phyloP scores from a whole-genome alignment of 208 protist genomes.

The Leishmania tropica region DNA sequence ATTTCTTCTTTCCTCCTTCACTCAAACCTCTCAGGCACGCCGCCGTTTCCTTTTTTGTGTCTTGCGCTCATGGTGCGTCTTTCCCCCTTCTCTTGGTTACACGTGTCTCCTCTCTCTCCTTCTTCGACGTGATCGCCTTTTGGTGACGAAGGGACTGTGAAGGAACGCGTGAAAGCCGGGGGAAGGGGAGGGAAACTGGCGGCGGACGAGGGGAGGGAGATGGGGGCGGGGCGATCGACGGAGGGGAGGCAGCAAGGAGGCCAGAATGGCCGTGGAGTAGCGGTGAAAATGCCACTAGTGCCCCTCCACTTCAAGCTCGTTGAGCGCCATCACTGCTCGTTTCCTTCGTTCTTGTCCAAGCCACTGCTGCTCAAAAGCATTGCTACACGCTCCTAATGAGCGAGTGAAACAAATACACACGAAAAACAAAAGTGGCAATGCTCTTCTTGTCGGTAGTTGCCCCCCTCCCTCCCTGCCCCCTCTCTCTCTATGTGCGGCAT shows the following conservation, averaged over 20 bases:
- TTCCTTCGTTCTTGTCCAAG: background rate
- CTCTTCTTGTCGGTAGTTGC: background rate
- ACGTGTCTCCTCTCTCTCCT: background rate
- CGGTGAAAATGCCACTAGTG: background rate
- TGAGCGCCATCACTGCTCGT: background rate
- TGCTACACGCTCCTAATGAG: background rate
- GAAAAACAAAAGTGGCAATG: background rate
- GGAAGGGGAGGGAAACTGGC: constrained; percentile 7
- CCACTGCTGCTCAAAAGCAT: background rate
- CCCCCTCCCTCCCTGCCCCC: background rate
- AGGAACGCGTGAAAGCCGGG: background rate
- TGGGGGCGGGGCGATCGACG: background rate
- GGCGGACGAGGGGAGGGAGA: background rate
- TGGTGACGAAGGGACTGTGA: background rate
- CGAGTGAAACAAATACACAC: background rate
- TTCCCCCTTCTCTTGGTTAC: constrained; percentile 6
- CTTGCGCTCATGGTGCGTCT: constrained; percentile 1
- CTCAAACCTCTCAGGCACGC: background rate
- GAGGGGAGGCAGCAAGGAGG: background rate
- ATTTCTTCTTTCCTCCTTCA: background rate
- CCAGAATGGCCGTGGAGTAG: background rate
- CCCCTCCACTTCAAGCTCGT: background rate
- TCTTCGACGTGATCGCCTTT: background rate
- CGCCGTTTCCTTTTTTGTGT: background rate
- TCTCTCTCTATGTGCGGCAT: background rate